Evolutionary conservation across 2,329 filamentous ascomycete genomes (phyloP).

Genomic region (Exophiala mesophila): DNA sequence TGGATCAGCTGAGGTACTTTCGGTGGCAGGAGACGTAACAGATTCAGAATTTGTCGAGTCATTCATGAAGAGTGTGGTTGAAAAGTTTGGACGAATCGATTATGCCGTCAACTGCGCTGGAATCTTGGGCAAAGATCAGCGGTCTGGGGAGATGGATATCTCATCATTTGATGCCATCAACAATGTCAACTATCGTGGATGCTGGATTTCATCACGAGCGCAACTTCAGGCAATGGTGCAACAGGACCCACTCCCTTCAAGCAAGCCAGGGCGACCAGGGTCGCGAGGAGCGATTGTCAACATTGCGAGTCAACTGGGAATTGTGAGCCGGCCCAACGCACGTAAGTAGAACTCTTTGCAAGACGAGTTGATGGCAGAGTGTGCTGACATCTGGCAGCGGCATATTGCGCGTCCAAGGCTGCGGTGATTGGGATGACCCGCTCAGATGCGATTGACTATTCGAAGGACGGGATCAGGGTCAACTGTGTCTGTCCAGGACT

Average conservation of each 20-base stretch:
- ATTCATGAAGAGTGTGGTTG: slow-evolving; percentile 33
- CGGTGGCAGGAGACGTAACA: slow-evolving; percentile 40
- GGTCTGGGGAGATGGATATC: slow-evolving; percentile 45
- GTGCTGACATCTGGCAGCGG: no score
- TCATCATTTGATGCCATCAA: slow-evolving; percentile 50
- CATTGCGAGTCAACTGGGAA: slow-evolving; percentile 50
- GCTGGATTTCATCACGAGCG: slow-evolving; percentile 44
- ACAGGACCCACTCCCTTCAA: slow-evolving; percentile 36
- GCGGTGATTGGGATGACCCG: slow-evolving; percentile 42
- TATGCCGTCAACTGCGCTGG: slow-evolving; percentile 55
- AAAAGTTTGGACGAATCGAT: slow-evolving; percentile 45
- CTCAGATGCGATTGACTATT: slow-evolving; percentile 31
- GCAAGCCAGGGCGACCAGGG: slow-evolving; percentile 31
- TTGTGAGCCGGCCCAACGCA: slow-evolving; percentile 31
- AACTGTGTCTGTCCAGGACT: slow-evolving; percentile 40
- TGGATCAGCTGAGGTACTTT: background rate
- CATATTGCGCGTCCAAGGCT: slow-evolving; percentile 41
- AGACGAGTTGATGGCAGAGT: no score
- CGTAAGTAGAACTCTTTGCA: no score
- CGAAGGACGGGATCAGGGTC: slow-evolving; percentile 31
- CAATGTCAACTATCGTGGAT: slow-evolving; percentile 51
- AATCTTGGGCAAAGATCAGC: slow-evolving; percentile 40
- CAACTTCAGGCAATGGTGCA: slow-evolving; percentile 43
- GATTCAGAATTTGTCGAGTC: slow-evolving; percentile 42
- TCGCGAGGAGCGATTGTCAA: slow-evolving; percentile 47